Percentiles rank a stretch among this genome's conserved stretches.
These are phyloP conservation scores for Saksenaea vasiformis DNA, from an alignment of 371 early-diverging fungal species.

Conservation along the genomic window DNA sequence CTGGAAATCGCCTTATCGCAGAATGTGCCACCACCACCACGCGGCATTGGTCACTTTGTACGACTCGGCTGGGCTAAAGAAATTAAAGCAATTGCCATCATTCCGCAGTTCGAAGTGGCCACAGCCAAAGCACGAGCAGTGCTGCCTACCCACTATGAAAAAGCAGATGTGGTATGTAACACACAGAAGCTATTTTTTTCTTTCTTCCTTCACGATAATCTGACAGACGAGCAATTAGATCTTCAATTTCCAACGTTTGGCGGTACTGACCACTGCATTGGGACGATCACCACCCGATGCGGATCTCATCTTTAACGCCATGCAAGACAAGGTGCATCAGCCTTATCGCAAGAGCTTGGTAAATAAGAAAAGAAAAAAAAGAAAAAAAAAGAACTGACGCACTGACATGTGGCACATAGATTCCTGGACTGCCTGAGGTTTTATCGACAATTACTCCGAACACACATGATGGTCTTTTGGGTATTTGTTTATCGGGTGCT, in stretches of 20 bases:
- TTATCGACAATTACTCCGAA: conserved; percentile 72
- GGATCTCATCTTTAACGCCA: conserved; percentile 82
- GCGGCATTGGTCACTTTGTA: conserved; percentile 70
- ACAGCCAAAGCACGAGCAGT: conserved; percentile 91
- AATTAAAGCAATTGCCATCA: conserved; percentile 82
- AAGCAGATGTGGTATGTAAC: conserved; percentile 80
- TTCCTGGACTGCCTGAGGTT: conserved; percentile 91
- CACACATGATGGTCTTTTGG: conserved; percentile 83
- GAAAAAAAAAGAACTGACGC: background rate
- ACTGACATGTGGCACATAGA: conserved; percentile 31
- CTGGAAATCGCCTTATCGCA: conserved; percentile 39
- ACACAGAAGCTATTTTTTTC: too few relatives aligned
- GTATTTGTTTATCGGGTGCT: conserved; percentile 93
- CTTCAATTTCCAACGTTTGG: conserved; percentile 92
- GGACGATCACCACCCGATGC: conserved; percentile 67
- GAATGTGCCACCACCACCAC: conserved; percentile 57
- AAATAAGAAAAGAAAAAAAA: conserved; percentile 12
- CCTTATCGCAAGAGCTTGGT: conserved; percentile 89
- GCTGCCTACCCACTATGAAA: conserved; percentile 76
- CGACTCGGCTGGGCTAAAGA: conserved; percentile 65
- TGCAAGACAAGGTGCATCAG: conserved; percentile 96
- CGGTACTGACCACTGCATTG: conserved; percentile 85
- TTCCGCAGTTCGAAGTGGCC: conserved; percentile 90
- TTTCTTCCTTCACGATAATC: background rate
- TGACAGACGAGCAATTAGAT: conserved; percentile 48